Percentiles rank a stretch among this genome's conserved stretches.
Conservation (phyloP, 2,329 filamentous ascomycete species). For the Penicillium sp. region DNA sequence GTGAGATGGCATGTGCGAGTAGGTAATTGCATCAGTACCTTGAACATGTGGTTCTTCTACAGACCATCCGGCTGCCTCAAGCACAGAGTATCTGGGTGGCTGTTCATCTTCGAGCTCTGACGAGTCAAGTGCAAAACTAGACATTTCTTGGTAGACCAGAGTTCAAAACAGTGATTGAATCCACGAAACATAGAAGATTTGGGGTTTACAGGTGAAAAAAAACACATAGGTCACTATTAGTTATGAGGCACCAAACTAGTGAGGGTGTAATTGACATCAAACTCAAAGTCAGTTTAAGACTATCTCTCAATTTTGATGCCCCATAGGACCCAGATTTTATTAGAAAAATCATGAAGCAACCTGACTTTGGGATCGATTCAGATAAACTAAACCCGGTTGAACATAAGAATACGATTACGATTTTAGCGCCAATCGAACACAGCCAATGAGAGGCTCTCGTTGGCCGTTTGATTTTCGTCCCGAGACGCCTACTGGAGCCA, state of each 20-base stretch:
- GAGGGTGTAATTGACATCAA: too few relatives aligned
- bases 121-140: not conserved
- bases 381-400: not conserved
- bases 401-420: not conserved
- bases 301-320: too few relatives aligned
- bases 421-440: not conserved
- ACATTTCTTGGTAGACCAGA: not conserved
- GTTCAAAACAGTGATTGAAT: too few relatives aligned
- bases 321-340: too few relatives aligned
- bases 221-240: too few relatives aligned
- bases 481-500: not conserved
- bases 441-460: not conserved
- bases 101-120: conserved; percentile 1
- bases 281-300: too few relatives aligned
- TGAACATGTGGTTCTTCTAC: not conserved
- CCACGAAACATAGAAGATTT: too few relatives aligned
- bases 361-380: not conserved
- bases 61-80: conserved; percentile 6
- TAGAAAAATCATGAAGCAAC: too few relatives aligned
- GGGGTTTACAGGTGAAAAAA: too few relatives aligned
- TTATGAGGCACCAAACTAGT: too few relatives aligned
- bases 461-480: not conserved
- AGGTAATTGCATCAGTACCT: not conserved
- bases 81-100: conserved; percentile 8
- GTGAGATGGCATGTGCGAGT: not conserved